Evolutionary conservation across 345 rosid species (phyloP).

Genomic region (Sisymbrium altissimum): DNA sequence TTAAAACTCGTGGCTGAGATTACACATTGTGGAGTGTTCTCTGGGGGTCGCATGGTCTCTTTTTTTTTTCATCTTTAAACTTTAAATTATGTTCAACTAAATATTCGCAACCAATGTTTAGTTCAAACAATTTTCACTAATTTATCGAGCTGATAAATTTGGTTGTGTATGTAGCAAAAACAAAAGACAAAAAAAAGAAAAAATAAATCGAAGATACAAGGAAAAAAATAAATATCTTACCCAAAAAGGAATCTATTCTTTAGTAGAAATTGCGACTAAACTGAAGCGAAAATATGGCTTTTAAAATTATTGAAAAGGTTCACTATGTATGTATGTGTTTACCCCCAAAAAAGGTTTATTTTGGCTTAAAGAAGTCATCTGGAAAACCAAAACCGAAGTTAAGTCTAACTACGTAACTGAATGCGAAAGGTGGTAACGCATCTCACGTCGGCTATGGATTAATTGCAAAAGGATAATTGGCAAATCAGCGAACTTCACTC

Average conservation of each 20-base stretch:
- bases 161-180: not conserved
- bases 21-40: not conserved
- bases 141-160: not conserved
- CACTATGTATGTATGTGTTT: no score
- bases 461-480: not conserved
- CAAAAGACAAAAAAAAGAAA: not conserved
- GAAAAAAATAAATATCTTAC: not conserved
- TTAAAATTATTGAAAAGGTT: no score
- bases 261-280: not conserved
- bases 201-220: not conserved
- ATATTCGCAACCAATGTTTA: not conserved
- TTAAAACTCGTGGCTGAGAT: slow-evolving; percentile 20
- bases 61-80: not conserved
- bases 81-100: not conserved
- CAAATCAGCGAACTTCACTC: not conserved
- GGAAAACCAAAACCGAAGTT: not conserved
- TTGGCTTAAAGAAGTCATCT: not conserved
- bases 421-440: not conserved
- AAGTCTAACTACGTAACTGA: not conserved
- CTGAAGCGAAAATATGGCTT: not conserved
- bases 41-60: slow-evolving; percentile 24
- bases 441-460: not conserved
- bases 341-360: no score
- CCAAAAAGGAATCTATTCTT: not conserved
- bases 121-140: not conserved